phyloP scores from a whole-genome alignment of 2,329 filamentous ascomycete genomes.

The Paraphaeosphaeria minitans region DNA sequence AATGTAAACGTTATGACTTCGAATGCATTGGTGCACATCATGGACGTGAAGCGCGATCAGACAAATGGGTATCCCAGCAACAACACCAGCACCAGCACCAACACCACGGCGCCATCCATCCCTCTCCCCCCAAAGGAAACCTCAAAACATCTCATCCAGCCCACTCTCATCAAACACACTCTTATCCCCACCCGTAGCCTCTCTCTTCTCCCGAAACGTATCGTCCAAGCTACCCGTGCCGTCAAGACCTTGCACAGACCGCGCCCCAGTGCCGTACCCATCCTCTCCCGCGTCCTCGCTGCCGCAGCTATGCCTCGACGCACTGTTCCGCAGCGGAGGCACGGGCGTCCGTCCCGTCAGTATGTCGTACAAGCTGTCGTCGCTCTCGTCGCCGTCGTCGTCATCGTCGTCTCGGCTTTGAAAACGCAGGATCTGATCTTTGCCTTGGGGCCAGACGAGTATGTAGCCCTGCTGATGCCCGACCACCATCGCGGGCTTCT shows the following conservation, averaged over 20 bases:
- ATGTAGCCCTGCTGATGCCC: slow-evolving; percentile 46
- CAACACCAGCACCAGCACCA: no score
- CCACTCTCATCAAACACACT: slow-evolving; percentile 41
- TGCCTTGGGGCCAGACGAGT: slow-evolving; percentile 50
- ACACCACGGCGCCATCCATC: slow-evolving; percentile 2
- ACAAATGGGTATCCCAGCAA: not conserved
- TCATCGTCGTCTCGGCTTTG: slow-evolving; percentile 37
- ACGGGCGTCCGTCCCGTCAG: slow-evolving; percentile 53
- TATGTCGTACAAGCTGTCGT: slow-evolving; percentile 56
- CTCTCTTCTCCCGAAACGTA: slow-evolving; percentile 50
- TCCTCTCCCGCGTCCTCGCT: slow-evolving; percentile 23
- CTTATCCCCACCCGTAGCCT: slow-evolving; percentile 16
- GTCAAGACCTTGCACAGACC: slow-evolving; percentile 27
- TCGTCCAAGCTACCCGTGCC: slow-evolving; percentile 47
- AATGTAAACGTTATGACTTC: no score
- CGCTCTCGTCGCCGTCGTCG: slow-evolving; percentile 47
- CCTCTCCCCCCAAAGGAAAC: not conserved
- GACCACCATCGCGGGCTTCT: slow-evolving; percentile 44
- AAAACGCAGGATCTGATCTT: slow-evolving; percentile 40
- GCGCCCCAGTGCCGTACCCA: slow-evolving; percentile 21
- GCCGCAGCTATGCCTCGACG: slow-evolving; percentile 14
- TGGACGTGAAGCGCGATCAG: not conserved
- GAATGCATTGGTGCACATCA: not conserved
- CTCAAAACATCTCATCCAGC: slow-evolving; percentile 44
- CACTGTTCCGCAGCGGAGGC: slow-evolving; percentile 28